Conservation (phyloP, 495 filamentous ascomycete species). For the Talaromyces nanjingensis region DNA sequence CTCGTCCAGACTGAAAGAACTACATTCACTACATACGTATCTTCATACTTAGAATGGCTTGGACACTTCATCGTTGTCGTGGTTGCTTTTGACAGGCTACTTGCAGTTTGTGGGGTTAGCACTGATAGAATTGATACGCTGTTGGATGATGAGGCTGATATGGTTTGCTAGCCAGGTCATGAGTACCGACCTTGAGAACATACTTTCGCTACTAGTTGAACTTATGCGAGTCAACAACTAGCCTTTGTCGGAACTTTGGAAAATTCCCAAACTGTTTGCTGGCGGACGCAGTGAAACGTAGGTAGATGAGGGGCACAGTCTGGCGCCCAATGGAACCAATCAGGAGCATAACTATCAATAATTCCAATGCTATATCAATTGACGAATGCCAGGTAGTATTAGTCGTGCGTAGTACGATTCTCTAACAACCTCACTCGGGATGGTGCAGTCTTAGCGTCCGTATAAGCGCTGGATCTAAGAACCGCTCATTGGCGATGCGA, state of each 20-base stretch:
- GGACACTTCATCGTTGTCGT: neutral
- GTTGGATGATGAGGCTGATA: neutral
- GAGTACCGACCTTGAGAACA: neutral
- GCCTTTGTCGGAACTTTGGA: neutral
- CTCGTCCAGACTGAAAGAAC: neutral
- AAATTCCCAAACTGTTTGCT: neutral
- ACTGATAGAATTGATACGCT: neutral
- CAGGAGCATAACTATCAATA: neutral
- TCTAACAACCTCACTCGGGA: neutral
- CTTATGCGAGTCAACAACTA: neutral
- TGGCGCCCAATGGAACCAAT: neutral
- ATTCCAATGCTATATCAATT: neutral
- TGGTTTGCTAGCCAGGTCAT: neutral
- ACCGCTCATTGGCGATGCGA: neutral
- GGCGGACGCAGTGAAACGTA: slow-evolving; percentile 3
- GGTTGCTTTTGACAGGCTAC: neutral
- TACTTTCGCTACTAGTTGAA: neutral
- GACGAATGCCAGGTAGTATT: neutral
- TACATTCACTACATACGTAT: neutral
- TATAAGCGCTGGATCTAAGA: neutral
- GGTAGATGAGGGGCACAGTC: neutral
- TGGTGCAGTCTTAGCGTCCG: neutral
- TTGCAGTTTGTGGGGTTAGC: neutral
- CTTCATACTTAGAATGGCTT: neutral
- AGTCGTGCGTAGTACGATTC: neutral